Percentiles rank a stretch among this genome's conserved stretches.
phyloP scores from a whole-genome alignment of 345 rosid genomes.

The Aethionema arabicum region DNA sequence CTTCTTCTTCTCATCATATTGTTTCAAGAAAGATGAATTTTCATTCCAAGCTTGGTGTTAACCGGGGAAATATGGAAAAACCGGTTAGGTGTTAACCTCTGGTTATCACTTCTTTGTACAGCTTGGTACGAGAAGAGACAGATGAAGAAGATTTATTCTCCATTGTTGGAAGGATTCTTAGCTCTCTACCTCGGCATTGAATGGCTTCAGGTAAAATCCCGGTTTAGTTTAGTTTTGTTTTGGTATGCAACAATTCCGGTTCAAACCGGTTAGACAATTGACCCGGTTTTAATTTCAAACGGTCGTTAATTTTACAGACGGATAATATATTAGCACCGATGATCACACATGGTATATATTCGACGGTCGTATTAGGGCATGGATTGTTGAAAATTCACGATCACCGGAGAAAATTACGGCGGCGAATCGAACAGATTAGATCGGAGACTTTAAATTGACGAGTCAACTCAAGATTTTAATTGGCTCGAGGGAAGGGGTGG shows the following conservation, averaged over 20 bases:
- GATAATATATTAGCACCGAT: slow-evolving; percentile 84
- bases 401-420: slow-evolving; percentile 68
- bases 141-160: slow-evolving; percentile 95
- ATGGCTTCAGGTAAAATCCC: slow-evolving; percentile 74
- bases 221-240: background rate
- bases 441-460: slow-evolving; percentile 15
- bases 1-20: slow-evolving; percentile 4
- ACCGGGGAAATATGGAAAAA: slow-evolving; percentile 5
- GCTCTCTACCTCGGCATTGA: slow-evolving; percentile 91
- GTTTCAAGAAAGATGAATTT: background rate
- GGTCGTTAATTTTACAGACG: slow-evolving; percentile 46
- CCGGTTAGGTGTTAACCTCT: background rate
- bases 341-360: slow-evolving; percentile 88
- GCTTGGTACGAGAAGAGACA: slow-evolving; percentile 98
- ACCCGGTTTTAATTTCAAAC: background rate
- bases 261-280: background rate
- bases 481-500: slow-evolving; percentile 1
- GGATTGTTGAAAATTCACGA: slow-evolving; percentile 93
- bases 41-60: background rate
- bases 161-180: slow-evolving; percentile 87
- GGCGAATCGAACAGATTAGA: slow-evolving; percentile 64
- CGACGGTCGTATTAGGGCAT: slow-evolving; percentile 77
- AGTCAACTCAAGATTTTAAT: slow-evolving; percentile 3
- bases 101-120: slow-evolving; percentile 33
- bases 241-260: background rate